Conservation (phyloP, 192 early-diverging fungal species). For the Phlyctochytrium bullatum region DNA sequence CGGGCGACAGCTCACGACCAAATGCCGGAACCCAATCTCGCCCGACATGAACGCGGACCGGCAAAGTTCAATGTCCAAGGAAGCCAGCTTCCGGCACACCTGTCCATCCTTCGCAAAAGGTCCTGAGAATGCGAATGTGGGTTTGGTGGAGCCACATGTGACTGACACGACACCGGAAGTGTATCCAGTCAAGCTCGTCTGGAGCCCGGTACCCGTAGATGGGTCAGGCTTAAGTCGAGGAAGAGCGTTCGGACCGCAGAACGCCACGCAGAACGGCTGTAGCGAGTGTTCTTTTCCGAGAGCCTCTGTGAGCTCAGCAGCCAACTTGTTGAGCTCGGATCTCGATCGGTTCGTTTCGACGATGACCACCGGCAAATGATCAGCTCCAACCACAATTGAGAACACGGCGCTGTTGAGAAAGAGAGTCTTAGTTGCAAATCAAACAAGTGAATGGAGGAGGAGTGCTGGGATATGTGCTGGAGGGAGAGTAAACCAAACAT, state of each 20-base stretch:
- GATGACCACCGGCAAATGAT: constrained; percentile 71
- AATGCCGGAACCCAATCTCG: constrained; percentile 3
- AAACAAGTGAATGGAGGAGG: background rate
- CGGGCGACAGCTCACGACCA: constrained; percentile 12
- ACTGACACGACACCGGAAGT: constrained; percentile 14
- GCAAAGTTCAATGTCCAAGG: constrained; percentile 24
- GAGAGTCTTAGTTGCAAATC: background rate
- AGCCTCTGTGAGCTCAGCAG: constrained; percentile 53
- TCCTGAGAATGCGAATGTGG: background rate
- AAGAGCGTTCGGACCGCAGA: constrained; percentile 57
- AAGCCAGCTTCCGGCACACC: constrained; percentile 9
- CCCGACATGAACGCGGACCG: constrained; percentile 15
- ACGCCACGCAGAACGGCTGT: constrained; percentile 56
- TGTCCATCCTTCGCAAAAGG: background rate
- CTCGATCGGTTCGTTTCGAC: constrained; percentile 59
- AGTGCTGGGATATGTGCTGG: too few relatives aligned
- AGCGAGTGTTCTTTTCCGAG: constrained; percentile 62
- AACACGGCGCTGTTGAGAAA: constrained; percentile 37
- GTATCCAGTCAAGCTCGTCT: constrained; percentile 32
- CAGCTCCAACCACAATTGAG: constrained; percentile 64
- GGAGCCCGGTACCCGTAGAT: constrained; percentile 17
- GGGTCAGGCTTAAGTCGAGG: constrained; percentile 47
- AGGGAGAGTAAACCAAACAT: constrained; percentile 18
- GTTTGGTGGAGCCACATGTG: background rate
- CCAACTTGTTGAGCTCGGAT: constrained; percentile 49